Percentiles rank a stretch among this genome's conserved stretches.
Conservation (phyloP, 2,329 filamentous ascomycete genomes). For the Sclerotinia subarctica region DNA sequence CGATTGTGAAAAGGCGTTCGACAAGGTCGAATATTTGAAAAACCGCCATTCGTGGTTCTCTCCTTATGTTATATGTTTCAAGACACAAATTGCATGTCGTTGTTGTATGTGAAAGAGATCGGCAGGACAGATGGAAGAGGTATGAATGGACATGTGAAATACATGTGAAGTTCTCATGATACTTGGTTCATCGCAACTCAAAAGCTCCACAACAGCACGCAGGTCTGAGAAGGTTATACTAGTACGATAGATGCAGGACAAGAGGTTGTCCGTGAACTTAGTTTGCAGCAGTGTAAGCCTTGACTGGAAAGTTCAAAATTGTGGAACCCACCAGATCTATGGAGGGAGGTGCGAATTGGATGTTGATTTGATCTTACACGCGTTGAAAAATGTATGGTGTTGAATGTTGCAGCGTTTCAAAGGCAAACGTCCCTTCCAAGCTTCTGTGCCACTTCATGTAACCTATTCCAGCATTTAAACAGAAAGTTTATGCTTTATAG, state of each 20-base stretch:
- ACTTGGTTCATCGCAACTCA: background rate
- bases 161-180: slow-evolving; percentile 1
- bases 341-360: background rate
- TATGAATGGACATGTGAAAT: background rate
- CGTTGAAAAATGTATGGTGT: slow-evolving; percentile 8
- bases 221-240: slow-evolving; percentile 7
- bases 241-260: background rate
- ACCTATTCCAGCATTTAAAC: background rate
- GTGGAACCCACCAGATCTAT: background rate
- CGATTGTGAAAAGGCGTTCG: background rate
- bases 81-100: background rate
- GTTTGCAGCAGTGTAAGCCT: background rate
- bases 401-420: slow-evolving; percentile 9
- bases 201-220: slow-evolving; percentile 6
- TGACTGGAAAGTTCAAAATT: background rate
- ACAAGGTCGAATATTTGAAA: background rate
- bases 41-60: slow-evolving; percentile 1
- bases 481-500: background rate
- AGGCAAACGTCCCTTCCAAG: slow-evolving; percentile 11
- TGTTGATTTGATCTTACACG: slow-evolving; percentile 12
- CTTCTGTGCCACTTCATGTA: background rate
- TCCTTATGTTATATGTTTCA: background rate
- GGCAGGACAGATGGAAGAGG: background rate
- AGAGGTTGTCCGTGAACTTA: slow-evolving; percentile 2
- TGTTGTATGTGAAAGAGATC: background rate